Conservation (phyloP, 805 yeast species). For the Nakazawaea laoshanensis region DNA sequence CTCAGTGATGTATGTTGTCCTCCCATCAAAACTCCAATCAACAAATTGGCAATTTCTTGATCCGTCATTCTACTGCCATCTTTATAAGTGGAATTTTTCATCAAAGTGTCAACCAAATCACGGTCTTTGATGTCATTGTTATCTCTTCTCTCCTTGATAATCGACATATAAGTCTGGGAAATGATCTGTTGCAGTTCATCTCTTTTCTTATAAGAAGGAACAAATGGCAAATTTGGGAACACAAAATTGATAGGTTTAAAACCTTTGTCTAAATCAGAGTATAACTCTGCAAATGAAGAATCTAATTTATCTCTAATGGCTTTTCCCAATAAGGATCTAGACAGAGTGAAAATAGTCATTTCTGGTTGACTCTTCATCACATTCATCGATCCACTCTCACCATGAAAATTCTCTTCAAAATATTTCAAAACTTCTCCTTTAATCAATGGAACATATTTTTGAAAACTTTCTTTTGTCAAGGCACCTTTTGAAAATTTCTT, state of each 20-base stretch:
- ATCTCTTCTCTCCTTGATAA: conserved; percentile 66
- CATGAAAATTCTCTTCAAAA: conserved; percentile 44
- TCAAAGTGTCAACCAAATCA: conserved; percentile 82
- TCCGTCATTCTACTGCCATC: conserved; percentile 95
- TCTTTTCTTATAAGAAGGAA: conserved; percentile 66
- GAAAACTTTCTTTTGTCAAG: conserved; percentile 77
- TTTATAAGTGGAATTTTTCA: conserved; percentile 78
- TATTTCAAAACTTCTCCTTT: conserved; percentile 67
- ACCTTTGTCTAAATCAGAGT: conserved; percentile 91
- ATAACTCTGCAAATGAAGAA: conserved; percentile 75
- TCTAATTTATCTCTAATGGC: conserved; percentile 82
- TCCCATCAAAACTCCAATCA: conserved; percentile 97
- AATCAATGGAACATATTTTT: conserved; percentile 80
- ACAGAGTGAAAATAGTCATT: conserved; percentile 93
- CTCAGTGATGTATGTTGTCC: conserved; percentile 98
- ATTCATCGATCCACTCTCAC: conserved; percentile 39
- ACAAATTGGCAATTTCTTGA: conserved; percentile 84
- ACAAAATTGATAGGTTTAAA: conserved; percentile 95
- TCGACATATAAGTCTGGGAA: conserved; percentile 69
- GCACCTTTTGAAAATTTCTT: conserved; percentile 93
- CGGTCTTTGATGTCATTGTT: conserved; percentile 74
- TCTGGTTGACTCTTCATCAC: conserved; percentile 88
- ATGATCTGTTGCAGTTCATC: conserved; percentile 83
- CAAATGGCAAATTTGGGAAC: conserved; percentile 88
- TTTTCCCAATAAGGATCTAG: conserved; percentile 83